phyloP scores from a whole-genome alignment of 371 early-diverging fungal genomes.

The Actinomortierella wolfii region DNA sequence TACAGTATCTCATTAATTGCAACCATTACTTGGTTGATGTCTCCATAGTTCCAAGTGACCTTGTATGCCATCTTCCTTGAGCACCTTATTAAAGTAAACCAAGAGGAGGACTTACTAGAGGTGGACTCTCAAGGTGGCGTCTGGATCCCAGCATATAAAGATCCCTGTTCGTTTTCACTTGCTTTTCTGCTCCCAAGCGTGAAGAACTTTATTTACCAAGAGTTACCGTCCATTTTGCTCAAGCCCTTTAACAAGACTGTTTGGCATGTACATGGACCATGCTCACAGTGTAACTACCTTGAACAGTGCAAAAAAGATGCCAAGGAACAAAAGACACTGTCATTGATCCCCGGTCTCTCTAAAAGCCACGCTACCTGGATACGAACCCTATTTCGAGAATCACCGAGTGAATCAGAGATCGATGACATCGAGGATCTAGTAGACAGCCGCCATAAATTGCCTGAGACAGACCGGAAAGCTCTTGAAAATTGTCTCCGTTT shows the following conservation, averaged over 20 bases:
- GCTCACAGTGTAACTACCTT: slow-evolving; percentile 50
- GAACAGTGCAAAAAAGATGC: slow-evolving; percentile 49
- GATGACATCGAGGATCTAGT: slow-evolving; percentile 54
- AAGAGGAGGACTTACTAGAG: slow-evolving; percentile 42
- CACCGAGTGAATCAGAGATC: slow-evolving; percentile 11
- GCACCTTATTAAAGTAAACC: slow-evolving; percentile 49
- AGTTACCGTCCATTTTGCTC: slow-evolving; percentile 44
- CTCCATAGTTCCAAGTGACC: slow-evolving; percentile 54
- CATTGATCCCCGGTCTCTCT: slow-evolving; percentile 40
- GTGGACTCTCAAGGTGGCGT: slow-evolving; percentile 53
- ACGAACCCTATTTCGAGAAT: slow-evolving; percentile 12
- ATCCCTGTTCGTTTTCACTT: slow-evolving; percentile 50
- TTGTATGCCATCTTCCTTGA: slow-evolving; percentile 53
- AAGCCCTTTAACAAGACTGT: slow-evolving; percentile 25
- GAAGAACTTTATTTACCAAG: slow-evolving; percentile 47
- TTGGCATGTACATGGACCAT: slow-evolving; percentile 53
- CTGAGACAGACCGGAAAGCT: neutral
- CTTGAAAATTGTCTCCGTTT: slow-evolving; percentile 10
- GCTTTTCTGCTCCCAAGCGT: slow-evolving; percentile 51
- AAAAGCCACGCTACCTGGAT: slow-evolving; percentile 28
- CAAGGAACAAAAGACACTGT: slow-evolving; percentile 42
- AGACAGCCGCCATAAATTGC: slow-evolving; percentile 6
- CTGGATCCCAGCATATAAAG: slow-evolving; percentile 47
- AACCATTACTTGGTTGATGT: too few relatives aligned
- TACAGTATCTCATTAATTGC: too few relatives aligned